Evolutionary conservation across 2,329 filamentous ascomycete species (phyloP), one percentile per base, ranked within the genome.

Genomic region (Colletotrichum filicis): DNA sequence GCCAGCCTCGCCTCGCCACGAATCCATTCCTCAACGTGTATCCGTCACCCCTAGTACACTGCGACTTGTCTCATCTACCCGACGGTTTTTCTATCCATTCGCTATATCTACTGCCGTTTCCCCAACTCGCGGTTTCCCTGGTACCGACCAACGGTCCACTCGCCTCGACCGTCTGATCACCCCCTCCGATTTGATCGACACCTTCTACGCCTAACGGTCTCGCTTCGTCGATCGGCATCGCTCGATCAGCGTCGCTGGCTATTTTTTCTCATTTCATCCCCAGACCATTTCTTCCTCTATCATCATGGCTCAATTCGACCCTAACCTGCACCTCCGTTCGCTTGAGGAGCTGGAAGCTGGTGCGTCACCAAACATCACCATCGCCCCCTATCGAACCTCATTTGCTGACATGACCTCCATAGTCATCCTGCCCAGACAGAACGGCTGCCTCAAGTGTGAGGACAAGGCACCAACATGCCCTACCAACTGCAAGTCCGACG

Each of bases 391-490:
- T 35, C 19, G 7, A 6, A 5, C 28, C 8, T 26, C 8, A 12
- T 22, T 66, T 63, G 37, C 63, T 74, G 61, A 71, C 64, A 72
- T 16, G 11, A 26, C 9, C 2, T 9, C 32, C 24, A 11, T 30
- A 75, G 73, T 73, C 28, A 80, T 88, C 56, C 76, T 83, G 19
- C 82, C 80, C 49, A 82, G 87, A 77, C 80, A 83, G 65, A 80
- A 81, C 49, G 80, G 79, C 8, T 90, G 88, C 75, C 81, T 88
- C 11, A 76, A 83, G 56, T 90, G 88, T 78, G 83, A 85, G 32
- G 82, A 84, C 62, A 77, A 74, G 2, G 74, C 79, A 65, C 85
- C 79, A 42, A 81, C 83, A 26, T 90, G 88, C 68, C 88, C 88
- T 6, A 60, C 76, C 6, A 61, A 61, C 3, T 90, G 88, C 75